A percentile compares a stretch with the other conserved stretches of the same genome.
phyloP scores from a whole-genome alignment of 352 stramenopile species.

The Achlya hypogyna region DNA sequence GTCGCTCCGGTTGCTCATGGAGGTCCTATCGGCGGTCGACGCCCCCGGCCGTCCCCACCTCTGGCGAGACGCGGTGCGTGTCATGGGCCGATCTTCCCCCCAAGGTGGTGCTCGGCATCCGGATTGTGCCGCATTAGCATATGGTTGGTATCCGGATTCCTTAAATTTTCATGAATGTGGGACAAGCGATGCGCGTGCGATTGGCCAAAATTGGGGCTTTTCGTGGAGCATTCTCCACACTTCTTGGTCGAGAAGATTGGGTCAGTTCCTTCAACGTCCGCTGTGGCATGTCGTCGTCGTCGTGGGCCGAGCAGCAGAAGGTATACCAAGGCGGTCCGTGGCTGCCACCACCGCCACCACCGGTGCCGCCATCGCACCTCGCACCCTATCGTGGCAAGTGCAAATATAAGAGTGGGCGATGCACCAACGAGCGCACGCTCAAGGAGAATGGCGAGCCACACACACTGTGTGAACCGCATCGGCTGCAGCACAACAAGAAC shows the following conservation, averaged over 20 bases:
- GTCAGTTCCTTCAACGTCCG: conserved; percentile 2
- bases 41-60: no score
- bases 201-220: neutral
- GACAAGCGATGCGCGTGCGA: neutral
- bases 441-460: conserved; percentile 21
- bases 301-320: neutral
- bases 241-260: conserved; percentile 12
- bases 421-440: conserved; percentile 16
- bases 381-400: conserved; percentile 17
- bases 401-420: conserved; percentile 21
- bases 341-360: neutral
- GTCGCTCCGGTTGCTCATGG: no score
- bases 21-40: no score
- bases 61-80: no score
- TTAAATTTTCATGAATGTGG: conserved; percentile 10
- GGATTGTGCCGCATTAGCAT: no score
- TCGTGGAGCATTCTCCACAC: conserved; percentile 4
- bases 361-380: neutral
- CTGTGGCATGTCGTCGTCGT: neutral
- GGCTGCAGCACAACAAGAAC: conserved; percentile 22
- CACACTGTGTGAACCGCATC: conserved; percentile 20
- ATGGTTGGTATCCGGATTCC: neutral
- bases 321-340: neutral
- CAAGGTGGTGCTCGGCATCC: neutral
- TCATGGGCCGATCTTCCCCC: no score